Conservation (phyloP, 371 early-diverging fungal species). For the Lichtheimia ornata region DNA sequence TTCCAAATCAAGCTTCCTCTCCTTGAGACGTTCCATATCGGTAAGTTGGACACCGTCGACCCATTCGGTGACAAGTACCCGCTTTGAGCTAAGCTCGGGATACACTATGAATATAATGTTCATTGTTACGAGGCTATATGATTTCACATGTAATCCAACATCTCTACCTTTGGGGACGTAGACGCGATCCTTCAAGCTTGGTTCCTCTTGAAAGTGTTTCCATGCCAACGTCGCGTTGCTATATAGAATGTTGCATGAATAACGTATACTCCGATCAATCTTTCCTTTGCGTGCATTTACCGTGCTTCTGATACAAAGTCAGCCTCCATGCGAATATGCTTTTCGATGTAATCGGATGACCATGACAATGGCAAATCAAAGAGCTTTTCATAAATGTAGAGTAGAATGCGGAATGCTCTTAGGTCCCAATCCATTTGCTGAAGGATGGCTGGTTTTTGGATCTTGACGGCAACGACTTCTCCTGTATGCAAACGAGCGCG, state of each 20-base stretch:
- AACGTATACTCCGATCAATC: background rate
- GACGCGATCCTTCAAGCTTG: conserved; percentile 48
- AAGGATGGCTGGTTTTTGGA: conserved; percentile 88
- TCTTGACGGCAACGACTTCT: conserved; percentile 85
- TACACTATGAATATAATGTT: conserved; percentile 47
- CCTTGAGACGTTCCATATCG: conserved; percentile 46
- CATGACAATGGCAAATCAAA: conserved; percentile 89
- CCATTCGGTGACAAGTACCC: conserved; percentile 90
- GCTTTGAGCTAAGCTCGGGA: conserved; percentile 70
- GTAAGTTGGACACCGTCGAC: conserved; percentile 74
- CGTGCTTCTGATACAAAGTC: conserved; percentile 78
- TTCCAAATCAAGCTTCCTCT: conserved; percentile 36
- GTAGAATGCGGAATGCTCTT: conserved; percentile 62
- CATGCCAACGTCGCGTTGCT: conserved; percentile 73
- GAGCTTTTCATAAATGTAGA: conserved; percentile 64
- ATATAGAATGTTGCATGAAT: background rate
- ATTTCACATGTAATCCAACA: background rate
- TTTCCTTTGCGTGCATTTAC: conserved; percentile 11
- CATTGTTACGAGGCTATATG: no score
- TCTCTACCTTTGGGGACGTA: conserved; percentile 69
- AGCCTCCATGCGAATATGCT: conserved; percentile 81
- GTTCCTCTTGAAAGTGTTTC: conserved; percentile 58
- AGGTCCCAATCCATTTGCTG: conserved; percentile 87
- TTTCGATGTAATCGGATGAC: conserved; percentile 76
- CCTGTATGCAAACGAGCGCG: conserved; percentile 76